Evolutionary conservation across 495 filamentous ascomycete genomes (phyloP).

Genomic region (Talaromyces thailandensis): DNA sequence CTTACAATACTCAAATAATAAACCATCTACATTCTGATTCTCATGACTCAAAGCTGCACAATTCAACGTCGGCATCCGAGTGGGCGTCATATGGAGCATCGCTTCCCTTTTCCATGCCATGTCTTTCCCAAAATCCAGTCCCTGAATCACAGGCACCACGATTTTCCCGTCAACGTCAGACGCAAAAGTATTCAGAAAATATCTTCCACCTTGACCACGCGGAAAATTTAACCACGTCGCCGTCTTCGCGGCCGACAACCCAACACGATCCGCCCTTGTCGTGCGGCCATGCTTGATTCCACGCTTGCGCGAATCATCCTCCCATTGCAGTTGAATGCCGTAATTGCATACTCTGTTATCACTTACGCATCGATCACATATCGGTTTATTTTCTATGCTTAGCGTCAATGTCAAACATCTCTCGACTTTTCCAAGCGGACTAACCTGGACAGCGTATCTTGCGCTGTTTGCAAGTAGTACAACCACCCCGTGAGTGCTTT

Average conservation of each 20-base stretch:
- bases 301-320: slow-evolving; percentile 7
- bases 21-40: neutral
- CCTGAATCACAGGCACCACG: neutral
- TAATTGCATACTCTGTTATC: slow-evolving; percentile 2
- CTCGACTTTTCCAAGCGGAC: neutral
- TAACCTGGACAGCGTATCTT: slow-evolving; percentile 30
- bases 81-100: neutral
- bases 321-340: slow-evolving; percentile 3
- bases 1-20: slow-evolving; percentile 6
- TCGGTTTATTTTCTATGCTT: slow-evolving; percentile 5
- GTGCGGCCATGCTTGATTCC: slow-evolving; percentile 7
- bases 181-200: slow-evolving; percentile 5
- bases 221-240: slow-evolving; percentile 1
- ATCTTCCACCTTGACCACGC: neutral
- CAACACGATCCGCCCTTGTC: neutral
- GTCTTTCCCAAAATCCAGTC: neutral
- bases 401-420: neutral
- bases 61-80: neutral
- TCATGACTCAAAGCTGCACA: neutral
- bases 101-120: neutral
- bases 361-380: neutral
- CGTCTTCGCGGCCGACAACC: slow-evolving; percentile 1
- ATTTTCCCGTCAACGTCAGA: neutral
- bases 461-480: slow-evolving; percentile 34
- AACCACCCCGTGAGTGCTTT: slow-evolving; percentile 17